Evolutionary conservation across 2,329 filamentous ascomycete species (phyloP).

Genomic region (Fusarium decemcellulare): DNA sequence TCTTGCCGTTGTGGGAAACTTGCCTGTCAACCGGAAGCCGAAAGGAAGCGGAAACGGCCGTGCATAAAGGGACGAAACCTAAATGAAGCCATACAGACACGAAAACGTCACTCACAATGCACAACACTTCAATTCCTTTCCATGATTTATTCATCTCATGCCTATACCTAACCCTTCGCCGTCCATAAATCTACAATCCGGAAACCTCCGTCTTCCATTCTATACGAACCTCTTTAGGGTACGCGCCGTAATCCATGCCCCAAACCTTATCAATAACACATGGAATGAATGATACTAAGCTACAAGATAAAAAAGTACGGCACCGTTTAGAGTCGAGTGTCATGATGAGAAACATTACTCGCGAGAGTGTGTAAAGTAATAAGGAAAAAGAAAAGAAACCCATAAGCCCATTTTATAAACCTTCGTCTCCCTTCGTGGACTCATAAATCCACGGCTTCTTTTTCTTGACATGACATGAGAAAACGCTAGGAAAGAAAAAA

Average conservation of each 20-base stretch:
- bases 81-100: conserved; percentile 4
- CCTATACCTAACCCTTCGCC: conserved; percentile 10
- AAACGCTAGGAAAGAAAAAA: conserved; percentile 8
- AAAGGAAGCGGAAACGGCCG: conserved; percentile 5
- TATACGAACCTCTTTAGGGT: conserved; percentile 10
- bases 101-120: conserved; percentile 9
- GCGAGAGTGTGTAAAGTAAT: conserved; percentile 25
- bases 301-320: conserved; percentile 3
- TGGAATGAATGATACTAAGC: conserved; percentile 30
- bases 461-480: background rate
- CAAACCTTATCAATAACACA: conserved; percentile 26
- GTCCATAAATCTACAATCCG: background rate
- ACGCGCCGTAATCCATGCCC: background rate
- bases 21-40: background rate
- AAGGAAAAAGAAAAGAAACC: conserved; percentile 18
- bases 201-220: conserved; percentile 2
- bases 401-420: conserved; percentile 7
- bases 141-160: conserved; percentile 17
- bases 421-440: conserved; percentile 2
- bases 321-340: conserved; percentile 30
- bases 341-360: conserved; percentile 27
- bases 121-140: background rate
- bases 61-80: background rate
- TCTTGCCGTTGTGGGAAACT: conserved; percentile 7
- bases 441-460: conserved; percentile 11